Conservation (phyloP, 768 basidiomycete species). For the Suillus ampliporus region DNA sequence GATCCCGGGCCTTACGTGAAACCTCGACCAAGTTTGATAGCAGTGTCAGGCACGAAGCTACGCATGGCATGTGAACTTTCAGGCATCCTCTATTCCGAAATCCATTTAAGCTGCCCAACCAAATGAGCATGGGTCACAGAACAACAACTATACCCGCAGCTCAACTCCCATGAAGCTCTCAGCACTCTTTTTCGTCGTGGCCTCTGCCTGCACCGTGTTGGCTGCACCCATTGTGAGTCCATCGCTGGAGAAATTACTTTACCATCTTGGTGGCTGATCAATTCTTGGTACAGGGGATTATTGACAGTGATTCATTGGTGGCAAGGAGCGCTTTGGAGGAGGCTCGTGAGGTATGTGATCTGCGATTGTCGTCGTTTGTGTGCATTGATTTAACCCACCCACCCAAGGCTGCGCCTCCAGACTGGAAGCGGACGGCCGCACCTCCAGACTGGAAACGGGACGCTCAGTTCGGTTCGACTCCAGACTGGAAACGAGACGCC, state of each 20-base stretch:
- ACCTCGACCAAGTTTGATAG: background rate
- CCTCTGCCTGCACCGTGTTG: conserved; percentile 4
- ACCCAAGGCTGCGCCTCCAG: background rate
- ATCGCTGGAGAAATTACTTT: background rate
- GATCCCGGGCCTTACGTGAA: conserved; percentile 1
- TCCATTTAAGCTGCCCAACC: conserved; percentile 1
- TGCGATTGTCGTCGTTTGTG: background rate
- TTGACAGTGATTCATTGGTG: background rate
- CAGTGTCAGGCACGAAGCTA: conserved; percentile 13
- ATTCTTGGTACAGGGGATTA: background rate
- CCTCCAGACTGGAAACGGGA: no score
- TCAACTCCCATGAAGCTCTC: conserved; percentile 11
- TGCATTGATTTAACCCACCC: background rate
- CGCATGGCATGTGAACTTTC: conserved; percentile 13
- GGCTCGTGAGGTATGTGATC: conserved; percentile 2
- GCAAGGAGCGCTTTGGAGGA: background rate
- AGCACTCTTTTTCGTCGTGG: conserved; percentile 4
- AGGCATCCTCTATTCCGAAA: conserved; percentile 6
- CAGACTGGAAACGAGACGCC: conserved; percentile 6
- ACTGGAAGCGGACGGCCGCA: background rate
- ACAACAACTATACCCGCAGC: background rate
- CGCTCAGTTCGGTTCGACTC: no score
- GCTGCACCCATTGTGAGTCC: conserved; percentile 11
- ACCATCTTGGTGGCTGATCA: background rate
- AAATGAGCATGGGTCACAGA: background rate